A percentile compares a stretch with the other conserved stretches of the same genome.
Conservation (phyloP, 75 land plant genomes). For the Pinus albicaulis region DNA sequence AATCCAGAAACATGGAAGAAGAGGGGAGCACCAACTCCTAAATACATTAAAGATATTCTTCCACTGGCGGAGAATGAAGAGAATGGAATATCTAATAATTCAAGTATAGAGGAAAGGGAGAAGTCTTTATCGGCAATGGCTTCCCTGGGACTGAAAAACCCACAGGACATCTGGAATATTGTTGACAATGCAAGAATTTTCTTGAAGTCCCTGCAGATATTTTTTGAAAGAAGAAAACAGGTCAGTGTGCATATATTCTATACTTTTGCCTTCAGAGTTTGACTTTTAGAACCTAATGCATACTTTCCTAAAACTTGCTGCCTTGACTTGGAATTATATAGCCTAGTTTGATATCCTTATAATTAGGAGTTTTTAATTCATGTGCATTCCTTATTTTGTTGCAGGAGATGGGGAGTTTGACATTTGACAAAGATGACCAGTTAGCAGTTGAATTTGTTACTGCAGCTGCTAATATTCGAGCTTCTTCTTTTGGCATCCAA, state of each 20-base stretch:
- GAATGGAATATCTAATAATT: constrained; percentile 34
- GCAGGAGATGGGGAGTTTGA: constrained; percentile 88
- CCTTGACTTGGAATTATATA: background rate
- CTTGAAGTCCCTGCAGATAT: constrained; percentile 69
- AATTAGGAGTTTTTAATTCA: background rate
- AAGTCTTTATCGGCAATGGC: constrained; percentile 65
- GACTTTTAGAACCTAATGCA: background rate
- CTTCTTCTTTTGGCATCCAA: constrained; percentile 94
- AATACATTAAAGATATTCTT: constrained; percentile 52
- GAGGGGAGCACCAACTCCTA: constrained; percentile 73
- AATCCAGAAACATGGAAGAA: constrained; percentile 95
- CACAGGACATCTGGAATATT: constrained; percentile 89
- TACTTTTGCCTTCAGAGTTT: background rate
- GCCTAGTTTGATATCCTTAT: background rate
- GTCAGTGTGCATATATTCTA: constrained; percentile 23
- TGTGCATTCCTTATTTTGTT: constrained; percentile 2
- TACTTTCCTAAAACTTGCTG: background rate
- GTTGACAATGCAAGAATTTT: constrained; percentile 82
- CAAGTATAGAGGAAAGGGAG: constrained; percentile 9
- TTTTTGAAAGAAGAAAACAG: constrained; percentile 63
- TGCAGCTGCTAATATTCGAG: constrained; percentile 97
- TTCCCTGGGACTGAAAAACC: constrained; percentile 81
- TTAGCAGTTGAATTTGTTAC: constrained; percentile 98
- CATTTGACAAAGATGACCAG: constrained; percentile 98
- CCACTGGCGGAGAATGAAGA: constrained; percentile 18